Evolutionary conservation across 1,139 yeast species (phyloP).

Genomic region (Protomyces pachydermus): DNA sequence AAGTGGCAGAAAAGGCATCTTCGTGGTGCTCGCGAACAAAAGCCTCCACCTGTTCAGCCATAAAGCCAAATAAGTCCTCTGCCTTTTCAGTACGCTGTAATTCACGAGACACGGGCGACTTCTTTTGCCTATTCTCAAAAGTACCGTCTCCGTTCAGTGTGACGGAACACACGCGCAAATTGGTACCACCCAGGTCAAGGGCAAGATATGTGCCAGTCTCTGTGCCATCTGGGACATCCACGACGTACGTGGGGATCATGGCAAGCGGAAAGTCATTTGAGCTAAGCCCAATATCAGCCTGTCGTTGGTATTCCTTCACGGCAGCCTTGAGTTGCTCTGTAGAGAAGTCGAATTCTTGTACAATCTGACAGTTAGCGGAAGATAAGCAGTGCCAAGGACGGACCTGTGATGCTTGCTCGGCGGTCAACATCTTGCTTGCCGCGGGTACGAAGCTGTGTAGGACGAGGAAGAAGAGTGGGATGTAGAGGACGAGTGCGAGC

Average conservation of each 20-base stretch:
- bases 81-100: slow-evolving; percentile 58
- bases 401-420: background rate
- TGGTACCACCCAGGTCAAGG: slow-evolving; percentile 84
- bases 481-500: background rate
- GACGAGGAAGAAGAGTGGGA: background rate
- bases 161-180: slow-evolving; percentile 84
- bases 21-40: slow-evolving; percentile 64
- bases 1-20: slow-evolving; percentile 41
- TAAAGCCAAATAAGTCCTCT: slow-evolving; percentile 57
- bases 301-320: slow-evolving; percentile 15
- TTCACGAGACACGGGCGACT: slow-evolving; percentile 67
- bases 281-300: slow-evolving; percentile 28
- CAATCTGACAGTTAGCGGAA: background rate
- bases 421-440: background rate
- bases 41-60: slow-evolving; percentile 62
- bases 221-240: slow-evolving; percentile 71
- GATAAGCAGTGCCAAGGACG: background rate
- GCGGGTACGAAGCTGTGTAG: background rate
- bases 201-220: slow-evolving; percentile 76
- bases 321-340: slow-evolving; percentile 15
- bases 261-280: slow-evolving; percentile 32
- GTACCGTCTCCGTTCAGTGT: slow-evolving; percentile 73
- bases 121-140: slow-evolving; percentile 64
- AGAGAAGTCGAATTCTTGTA: slow-evolving; percentile 3
- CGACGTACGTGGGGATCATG: slow-evolving; percentile 46